Evolutionary conservation across 2,329 filamentous ascomycete species (phyloP), one percentile per base, ranked within the genome.

Genomic region (Didymella keratinophila): DNA sequence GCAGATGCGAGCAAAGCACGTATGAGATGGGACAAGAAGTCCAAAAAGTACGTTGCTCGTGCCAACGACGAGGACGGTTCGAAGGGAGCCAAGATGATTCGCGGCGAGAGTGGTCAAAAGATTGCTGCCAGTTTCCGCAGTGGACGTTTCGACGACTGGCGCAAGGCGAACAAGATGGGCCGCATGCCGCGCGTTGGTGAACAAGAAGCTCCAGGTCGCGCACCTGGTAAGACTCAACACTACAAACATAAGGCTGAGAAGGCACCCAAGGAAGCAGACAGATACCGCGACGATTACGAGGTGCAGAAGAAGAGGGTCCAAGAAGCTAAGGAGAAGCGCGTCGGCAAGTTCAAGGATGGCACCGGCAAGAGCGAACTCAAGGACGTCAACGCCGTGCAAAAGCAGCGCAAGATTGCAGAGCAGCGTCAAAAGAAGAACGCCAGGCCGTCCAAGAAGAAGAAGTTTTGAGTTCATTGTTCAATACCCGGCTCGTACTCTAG

Each of bases 1-100:
- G 93, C 87, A 61, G 87, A 91, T 69, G 87, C 92, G 2, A 86
- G 88, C 45, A 89, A 88, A 68, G 79, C 88, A 47, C 86, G 88
- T 45, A 89, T 97, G 88, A 89, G 95, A 66, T 99, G 95, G 95
- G 95, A 99, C 81, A 94, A 96, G 82, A 96, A 97, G 78, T 87
- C 88, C 71, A 96, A 91, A 80, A 98, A 97, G 79, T 99, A 98
- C 80, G 94, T 99, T 34, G 84, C 91, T 12, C 87, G 91, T 34
- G 88, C 88, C 68, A 98, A 99, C 82, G 95, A 99, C 79, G 91
- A 96, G 68, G 96, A 99, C 79, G 95, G 95, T 37, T 96, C 87
- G 28, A 88, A 87, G 70, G 86, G 86, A 34, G 74, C 75, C 12
- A 89, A 88, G 72, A 89, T 97, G 80, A 89, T 97, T 56, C 85